Base-by-base conservation (phyloP, 2,329 filamentous ascomycete species). In the Cladophialophora psammophila region DNA sequence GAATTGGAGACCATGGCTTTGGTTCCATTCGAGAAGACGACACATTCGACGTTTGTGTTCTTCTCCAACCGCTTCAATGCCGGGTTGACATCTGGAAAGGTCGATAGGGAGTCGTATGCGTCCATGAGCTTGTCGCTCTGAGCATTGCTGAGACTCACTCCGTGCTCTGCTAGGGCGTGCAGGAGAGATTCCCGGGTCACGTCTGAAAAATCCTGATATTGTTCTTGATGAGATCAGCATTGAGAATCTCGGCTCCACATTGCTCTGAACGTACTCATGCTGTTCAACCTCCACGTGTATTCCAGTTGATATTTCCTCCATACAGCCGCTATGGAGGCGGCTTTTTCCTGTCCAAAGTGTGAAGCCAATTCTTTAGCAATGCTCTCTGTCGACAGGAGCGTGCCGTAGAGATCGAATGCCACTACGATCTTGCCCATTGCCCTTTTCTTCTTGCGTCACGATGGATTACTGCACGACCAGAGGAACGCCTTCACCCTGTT, bases 351-450 rank as follows among this genome's bases (percentile, higher is more conserved):
- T 6, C 85, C 88, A 72, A 88, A 88, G 64, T 88, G 77, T 36
- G 80, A 77, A 15, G 84, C 83, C 12, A 93, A 79, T 66, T 88
- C 82, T 40, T 82, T 78, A 6, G 85, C 83, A 69, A 93, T 91
- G 35, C 88, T 91, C 52, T 87, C 86, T 1, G 90, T 92, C 9
- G 89, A 91, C 5, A 93, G 82, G 9, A 94, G 78, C 1, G 90
- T 93, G 62, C 90, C 91, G 77, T 93, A 93, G 1, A 91, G 82
- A 73, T 94, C 91, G 70, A 94, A 92, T 1, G 89, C 90, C 62
- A 93, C 82, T 55, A 89, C 78, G 2, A 77, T 81, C 10, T 77
- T 70, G 32, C 58, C 48, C 69, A 71, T 72, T 18, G 20, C 20
- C 26, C 6, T 50, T 50, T 50, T 31, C 35, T 34, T n/a, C 31